These are phyloP conservation scores for Boeremia lycopersici DNA, from an alignment of 2,329 filamentous ascomycete species.

Conservation along the genomic window DNA sequence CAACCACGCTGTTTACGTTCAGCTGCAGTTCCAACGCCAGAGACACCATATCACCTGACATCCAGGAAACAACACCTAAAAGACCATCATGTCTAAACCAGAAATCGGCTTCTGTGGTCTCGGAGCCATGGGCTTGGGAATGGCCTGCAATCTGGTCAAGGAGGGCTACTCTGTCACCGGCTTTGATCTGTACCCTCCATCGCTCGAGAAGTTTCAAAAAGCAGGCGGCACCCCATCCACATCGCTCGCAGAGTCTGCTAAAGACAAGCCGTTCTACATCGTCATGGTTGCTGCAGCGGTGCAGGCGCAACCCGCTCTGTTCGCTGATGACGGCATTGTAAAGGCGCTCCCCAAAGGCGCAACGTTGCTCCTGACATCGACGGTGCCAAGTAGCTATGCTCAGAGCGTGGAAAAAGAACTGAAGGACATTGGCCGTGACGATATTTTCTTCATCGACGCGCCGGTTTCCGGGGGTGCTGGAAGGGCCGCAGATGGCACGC, in stretches of 20 bases:
- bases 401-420: slow-evolving; percentile 65
- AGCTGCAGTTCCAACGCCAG: neutral
- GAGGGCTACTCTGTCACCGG: slow-evolving; percentile 71
- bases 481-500: slow-evolving; percentile 71
- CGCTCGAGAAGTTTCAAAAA: slow-evolving; percentile 67
- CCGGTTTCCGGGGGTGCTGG: slow-evolving; percentile 75
- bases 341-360: slow-evolving; percentile 61
- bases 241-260: slow-evolving; percentile 67
- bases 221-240: slow-evolving; percentile 66
- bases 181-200: slow-evolving; percentile 72
- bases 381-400: slow-evolving; percentile 70
- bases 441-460: slow-evolving; percentile 71
- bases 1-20: neutral
- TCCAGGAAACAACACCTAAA: neutral
- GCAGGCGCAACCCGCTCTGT: slow-evolving; percentile 70
- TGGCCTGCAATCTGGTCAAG: slow-evolving; percentile 75
- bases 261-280: slow-evolving; percentile 65
- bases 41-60: neutral
- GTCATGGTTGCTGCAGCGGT: slow-evolving; percentile 78
- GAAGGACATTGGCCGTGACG: slow-evolving; percentile 59
- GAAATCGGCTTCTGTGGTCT: slow-evolving; percentile 73
- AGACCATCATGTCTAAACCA: slow-evolving; percentile 49
- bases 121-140: slow-evolving; percentile 81
- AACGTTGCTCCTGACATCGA: slow-evolving; percentile 71
- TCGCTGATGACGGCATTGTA: slow-evolving; percentile 61